A percentile compares a stretch with the other conserved stretches of the same genome.
These are phyloP conservation scores for Coemansia sp. DNA, from an alignment of 192 early-diverging fungal species.

Conservation along the genomic window DNA sequence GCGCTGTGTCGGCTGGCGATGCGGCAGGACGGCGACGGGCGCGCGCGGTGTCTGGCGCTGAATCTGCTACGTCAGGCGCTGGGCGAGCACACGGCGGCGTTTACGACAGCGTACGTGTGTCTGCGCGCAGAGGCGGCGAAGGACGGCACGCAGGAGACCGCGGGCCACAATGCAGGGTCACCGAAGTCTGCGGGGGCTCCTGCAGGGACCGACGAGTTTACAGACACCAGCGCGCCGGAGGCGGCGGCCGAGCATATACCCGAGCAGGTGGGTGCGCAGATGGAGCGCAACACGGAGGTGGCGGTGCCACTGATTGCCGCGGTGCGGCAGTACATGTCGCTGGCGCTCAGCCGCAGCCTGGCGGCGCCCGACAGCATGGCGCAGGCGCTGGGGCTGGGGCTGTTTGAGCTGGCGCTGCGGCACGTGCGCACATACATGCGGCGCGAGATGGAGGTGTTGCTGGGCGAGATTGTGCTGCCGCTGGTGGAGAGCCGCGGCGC, in stretches of 20 bases:
- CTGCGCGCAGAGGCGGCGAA: constrained; percentile 10
- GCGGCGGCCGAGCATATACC: constrained; percentile 18
- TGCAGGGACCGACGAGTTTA: constrained; percentile 39
- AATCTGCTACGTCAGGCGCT: constrained; percentile 76
- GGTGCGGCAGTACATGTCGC: constrained; percentile 82
- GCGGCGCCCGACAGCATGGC: constrained; percentile 71
- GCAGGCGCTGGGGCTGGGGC: constrained; percentile 79
- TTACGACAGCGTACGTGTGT: constrained; percentile 60
- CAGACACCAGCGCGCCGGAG: constrained; percentile 40
- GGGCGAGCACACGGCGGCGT: constrained; percentile 71
- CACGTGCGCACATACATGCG: constrained; percentile 71
- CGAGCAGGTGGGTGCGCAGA: constrained; percentile 6
- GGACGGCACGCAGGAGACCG: background rate
- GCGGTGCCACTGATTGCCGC: constrained; percentile 75
- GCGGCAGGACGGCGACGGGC: constrained; percentile 78
- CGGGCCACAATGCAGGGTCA: too few species aligned
- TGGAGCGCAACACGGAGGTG: constrained; percentile 2
- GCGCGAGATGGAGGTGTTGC: constrained; percentile 85
- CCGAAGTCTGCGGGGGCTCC: too few species aligned
- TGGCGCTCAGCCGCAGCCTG: constrained; percentile 79
- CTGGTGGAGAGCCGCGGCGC: constrained; percentile 73
- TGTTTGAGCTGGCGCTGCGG: constrained; percentile 75
- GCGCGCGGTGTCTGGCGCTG: constrained; percentile 80
- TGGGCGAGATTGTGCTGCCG: constrained; percentile 88
- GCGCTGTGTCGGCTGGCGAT: constrained; percentile 88